Base-by-base conservation (phyloP, 768 basidiomycete species). In the Multifurca ochricompacta region DNA sequence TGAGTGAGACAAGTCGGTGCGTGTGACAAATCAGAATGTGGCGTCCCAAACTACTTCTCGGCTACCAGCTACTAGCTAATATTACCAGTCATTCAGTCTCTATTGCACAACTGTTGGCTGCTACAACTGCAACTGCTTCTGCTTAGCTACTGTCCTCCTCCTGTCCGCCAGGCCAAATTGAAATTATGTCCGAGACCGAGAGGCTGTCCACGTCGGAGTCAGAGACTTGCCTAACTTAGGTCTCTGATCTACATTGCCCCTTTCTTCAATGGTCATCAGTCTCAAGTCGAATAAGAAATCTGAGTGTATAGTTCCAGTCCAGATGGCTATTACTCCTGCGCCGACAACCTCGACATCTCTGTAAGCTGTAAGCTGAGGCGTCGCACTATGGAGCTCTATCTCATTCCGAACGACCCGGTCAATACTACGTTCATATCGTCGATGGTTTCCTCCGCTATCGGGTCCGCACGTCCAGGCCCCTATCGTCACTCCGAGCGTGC, bases 321-420 rank as follows among this genome's bases (percentile, higher is more conserved):
- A 40, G 51, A 52, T 42, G 50, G 45, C 9, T 13, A 56, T 40
- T 32, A 10, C 27, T 36, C 35, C 34, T 30, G n/a, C 49, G 47
- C 18, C n/a, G 46, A 48, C 25, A 25, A 9, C 36, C 10, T 31
- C 32, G 31, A 32, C 16, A 44, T 31, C 45, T 30, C 30, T 28
- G 19, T 39, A n/a, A 41, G 54, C 54, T 31, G 37, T 49, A n/a
- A 32, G 44, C 54, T 56, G 34, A 19, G 16, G 28, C 30, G 27
- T n/a, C n/a, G n/a, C n/a, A n/a, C 41, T 27, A 79, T 81, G 78
- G 75, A 79, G 51, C 68, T 80, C 14, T 79, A 76, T 63, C 73
- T 81, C 45, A 65, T 75, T 16, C 76, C 74, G 27, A 75, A 79
- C 63, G 72, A 79, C 56, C 76, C 77, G 7, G 70, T 75, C 58